phyloP scores from a whole-genome alignment of 805 yeast genomes.

The Ogataea dorogensis region DNA sequence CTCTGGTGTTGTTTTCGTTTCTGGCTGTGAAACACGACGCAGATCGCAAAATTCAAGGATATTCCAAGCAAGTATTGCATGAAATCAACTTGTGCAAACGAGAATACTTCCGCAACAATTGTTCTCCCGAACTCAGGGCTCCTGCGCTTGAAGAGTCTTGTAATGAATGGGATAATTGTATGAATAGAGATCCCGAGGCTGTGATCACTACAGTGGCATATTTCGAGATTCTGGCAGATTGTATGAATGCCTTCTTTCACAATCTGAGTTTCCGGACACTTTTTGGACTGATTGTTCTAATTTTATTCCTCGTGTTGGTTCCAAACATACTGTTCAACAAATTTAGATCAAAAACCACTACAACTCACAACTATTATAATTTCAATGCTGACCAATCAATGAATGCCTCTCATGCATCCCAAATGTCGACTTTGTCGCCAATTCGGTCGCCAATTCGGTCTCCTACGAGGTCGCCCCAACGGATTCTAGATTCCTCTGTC shows the following conservation, averaged over 20 bases:
- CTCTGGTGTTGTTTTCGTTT: slow-evolving; percentile 22
- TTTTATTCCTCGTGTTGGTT: slow-evolving; percentile 21
- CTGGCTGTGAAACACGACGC: slow-evolving; percentile 52
- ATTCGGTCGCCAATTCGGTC: slow-evolving; percentile 16
- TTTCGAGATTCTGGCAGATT: slow-evolving; percentile 35
- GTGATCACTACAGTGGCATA: slow-evolving; percentile 34
- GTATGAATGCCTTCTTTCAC: slow-evolving; percentile 34
- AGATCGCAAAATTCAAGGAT: slow-evolving; percentile 61
- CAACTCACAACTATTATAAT: slow-evolving; percentile 28
- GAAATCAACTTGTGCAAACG: slow-evolving; percentile 69
- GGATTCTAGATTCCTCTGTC: slow-evolving; percentile 21
- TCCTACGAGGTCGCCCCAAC: slow-evolving; percentile 20
- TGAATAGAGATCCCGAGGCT: slow-evolving; percentile 69
- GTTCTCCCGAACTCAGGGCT: slow-evolving; percentile 60
- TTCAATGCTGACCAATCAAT: slow-evolving; percentile 22
- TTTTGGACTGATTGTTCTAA: slow-evolving; percentile 19
- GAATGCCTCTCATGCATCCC: slow-evolving; percentile 9
- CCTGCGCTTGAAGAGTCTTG: slow-evolving; percentile 77
- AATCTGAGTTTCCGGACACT: slow-evolving; percentile 28
- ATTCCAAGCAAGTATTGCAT: slow-evolving; percentile 56
- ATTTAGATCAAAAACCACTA: slow-evolving; percentile 25
- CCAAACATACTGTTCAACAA: slow-evolving; percentile 31
- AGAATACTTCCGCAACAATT: slow-evolving; percentile 69
- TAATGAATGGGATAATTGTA: slow-evolving; percentile 74
- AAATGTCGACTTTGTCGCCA: slow-evolving; percentile 9